Base-by-base conservation (phyloP, 1,284 basidiomycete genomes). In the Leccinum subfulvum region DNA sequence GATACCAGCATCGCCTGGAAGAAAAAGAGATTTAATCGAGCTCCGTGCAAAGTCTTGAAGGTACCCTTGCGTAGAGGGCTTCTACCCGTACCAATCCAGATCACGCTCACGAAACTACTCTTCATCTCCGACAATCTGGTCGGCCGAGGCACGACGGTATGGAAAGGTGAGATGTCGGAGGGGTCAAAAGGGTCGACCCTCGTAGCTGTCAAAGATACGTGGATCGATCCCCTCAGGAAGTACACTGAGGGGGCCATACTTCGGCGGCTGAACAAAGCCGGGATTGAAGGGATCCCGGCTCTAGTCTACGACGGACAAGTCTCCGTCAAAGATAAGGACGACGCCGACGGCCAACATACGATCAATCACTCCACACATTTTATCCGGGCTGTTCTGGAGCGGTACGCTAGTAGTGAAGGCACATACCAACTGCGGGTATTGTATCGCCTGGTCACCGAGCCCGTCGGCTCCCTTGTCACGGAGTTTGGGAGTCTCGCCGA, bases 211-310 rank as follows among this genome's bases (percentile, higher is more conserved):
- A 65, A 61, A 52, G 56, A 66, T 13, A 44, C 21, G 0, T 65
- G 61, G 64, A 65, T 57, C 1, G 49, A 66, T 28, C 62, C 63
- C 4, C 44, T 66, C 0, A 47, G 58, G 28, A 66, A 64, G 53
- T 64, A 62, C 9, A 58, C 44, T 8, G 44, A 62, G 28, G 63
- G 57, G 1, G 52, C 51, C 9, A 65, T 65, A 6, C 26, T 66
- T 1, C 33, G n/a, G 3, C 62, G 58, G 1, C 56, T 66, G 5
- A 47, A 39, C 5, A 3, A 51, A 4, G 14, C 44, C 1, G 4
- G 21, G 0, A 62, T 66, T 13, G 13, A 62, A 60, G 63, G 65
- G 4, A n/a, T 66, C 1, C 65, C 56, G 3, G 18, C 10, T 2
- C 16, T 66, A 1, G 5, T 65, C 13, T n/a, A 28, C 0, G 49